Evolutionary conservation across 306 rosid genomes (phyloP).

Genomic region (Glycyrrhiza uralensis): DNA sequence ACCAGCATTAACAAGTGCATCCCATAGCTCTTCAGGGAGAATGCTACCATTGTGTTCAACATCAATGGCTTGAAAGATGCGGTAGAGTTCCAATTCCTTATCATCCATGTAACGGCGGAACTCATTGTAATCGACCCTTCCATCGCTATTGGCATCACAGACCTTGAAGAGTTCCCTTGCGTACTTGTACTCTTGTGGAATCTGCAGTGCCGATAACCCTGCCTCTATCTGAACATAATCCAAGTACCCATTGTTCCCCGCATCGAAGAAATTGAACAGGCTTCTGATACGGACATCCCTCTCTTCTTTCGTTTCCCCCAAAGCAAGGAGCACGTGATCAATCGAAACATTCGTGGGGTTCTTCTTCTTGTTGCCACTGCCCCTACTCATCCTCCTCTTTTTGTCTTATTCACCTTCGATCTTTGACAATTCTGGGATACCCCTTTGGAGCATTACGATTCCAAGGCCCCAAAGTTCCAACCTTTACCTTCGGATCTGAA

Average conservation of each 20-base stretch:
- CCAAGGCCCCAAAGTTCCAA: background rate
- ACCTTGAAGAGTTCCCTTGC: constrained; percentile 53
- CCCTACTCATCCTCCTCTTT: background rate
- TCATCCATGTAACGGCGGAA: constrained; percentile 53
- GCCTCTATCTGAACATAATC: constrained; percentile 46
- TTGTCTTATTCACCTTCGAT: background rate
- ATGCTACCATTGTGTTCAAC: constrained; percentile 48
- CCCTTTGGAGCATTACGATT: constrained; percentile 26
- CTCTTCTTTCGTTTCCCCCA: constrained; percentile 49
- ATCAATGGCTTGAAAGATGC: constrained; percentile 56
- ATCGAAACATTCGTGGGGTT: constrained; percentile 22
- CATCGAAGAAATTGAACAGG: constrained; percentile 48
- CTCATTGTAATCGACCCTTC: constrained; percentile 42
- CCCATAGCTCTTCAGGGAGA: constrained; percentile 56
- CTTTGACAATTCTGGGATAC: constrained; percentile 3
- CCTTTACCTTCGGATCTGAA: constrained; percentile 27
- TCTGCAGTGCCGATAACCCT: constrained; percentile 48
- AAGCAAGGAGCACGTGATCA: constrained; percentile 48
- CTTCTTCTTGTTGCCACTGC: background rate
- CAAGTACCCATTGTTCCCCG: constrained; percentile 36
- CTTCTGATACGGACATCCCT: constrained; percentile 49
- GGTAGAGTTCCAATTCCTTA: constrained; percentile 52
- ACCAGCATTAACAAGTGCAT: constrained; percentile 55
- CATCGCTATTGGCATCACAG: constrained; percentile 47
- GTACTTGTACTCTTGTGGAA: constrained; percentile 45